Percentiles rank a stretch among this genome's conserved stretches.
Conservation (phyloP, 108 stramenopile genomes). For the Pseudonitzschia multiseries region DNA sequence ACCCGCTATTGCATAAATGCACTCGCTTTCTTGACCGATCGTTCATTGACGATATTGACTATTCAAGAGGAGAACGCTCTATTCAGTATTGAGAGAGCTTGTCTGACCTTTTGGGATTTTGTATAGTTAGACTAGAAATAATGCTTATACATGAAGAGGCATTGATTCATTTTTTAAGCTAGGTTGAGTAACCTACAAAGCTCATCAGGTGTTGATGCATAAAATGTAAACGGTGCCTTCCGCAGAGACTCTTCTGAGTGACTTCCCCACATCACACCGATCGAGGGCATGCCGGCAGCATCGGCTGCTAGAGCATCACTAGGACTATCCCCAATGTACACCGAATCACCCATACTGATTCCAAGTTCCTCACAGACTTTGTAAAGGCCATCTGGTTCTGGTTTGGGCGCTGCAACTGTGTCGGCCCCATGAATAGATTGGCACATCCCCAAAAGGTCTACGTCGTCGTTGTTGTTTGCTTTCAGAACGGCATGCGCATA, state of each 20-base stretch:
- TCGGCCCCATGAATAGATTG: slow-evolving; percentile 78
- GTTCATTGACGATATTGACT: slow-evolving; percentile 48
- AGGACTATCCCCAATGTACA: slow-evolving; percentile 82
- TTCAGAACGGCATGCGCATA: slow-evolving; percentile 85
- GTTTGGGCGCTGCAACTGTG: slow-evolving; percentile 75
- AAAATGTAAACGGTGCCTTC: slow-evolving; percentile 54
- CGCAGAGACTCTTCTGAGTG: slow-evolving; percentile 58
- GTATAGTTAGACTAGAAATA: neutral
- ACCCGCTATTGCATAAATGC: slow-evolving; percentile 62
- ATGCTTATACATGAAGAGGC: neutral
- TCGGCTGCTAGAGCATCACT: slow-evolving; percentile 76
- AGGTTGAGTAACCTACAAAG: slow-evolving; percentile 36
- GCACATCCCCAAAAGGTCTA: slow-evolving; percentile 50
- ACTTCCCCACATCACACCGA: slow-evolving; percentile 81
- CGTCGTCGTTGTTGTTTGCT: slow-evolving; percentile 36
- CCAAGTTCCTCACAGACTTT: slow-evolving; percentile 64
- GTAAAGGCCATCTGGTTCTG: slow-evolving; percentile 68
- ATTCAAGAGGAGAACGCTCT: neutral
- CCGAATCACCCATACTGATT: slow-evolving; percentile 54
- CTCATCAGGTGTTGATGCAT: slow-evolving; percentile 57
- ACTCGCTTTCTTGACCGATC: slow-evolving; percentile 49
- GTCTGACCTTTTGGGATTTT: no score
- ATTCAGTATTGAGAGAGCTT: neutral
- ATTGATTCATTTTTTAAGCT: neutral
- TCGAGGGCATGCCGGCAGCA: slow-evolving; percentile 60